phyloP scores from a whole-genome alignment of 179 eudicot genomes.

The Monotropa hypopitys region DNA sequence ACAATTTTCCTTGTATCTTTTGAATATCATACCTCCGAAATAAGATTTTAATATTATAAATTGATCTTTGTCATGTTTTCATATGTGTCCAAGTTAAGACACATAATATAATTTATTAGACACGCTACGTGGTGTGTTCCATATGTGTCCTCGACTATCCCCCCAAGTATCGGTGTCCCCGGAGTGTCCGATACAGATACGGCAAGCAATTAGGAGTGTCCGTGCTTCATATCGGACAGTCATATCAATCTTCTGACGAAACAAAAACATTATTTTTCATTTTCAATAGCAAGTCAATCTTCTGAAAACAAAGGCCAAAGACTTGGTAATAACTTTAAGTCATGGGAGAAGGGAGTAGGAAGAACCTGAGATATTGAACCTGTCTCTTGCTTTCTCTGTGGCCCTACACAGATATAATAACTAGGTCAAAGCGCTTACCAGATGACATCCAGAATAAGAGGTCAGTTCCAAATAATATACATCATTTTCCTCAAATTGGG shows the following conservation, averaged over 20 bases:
- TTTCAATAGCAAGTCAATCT: neutral
- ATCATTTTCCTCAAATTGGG: constrained; percentile 21
- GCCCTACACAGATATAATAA: constrained; percentile 22
- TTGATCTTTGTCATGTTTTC: too few relatives aligned
- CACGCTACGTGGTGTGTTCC: too few relatives aligned
- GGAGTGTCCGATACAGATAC: too few relatives aligned
- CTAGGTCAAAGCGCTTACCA: constrained; percentile 1
- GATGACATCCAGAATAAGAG: neutral
- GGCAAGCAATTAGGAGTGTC: too few relatives aligned
- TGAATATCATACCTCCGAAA: too few relatives aligned
- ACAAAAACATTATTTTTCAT: neutral
- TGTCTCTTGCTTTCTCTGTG: constrained; percentile 17
- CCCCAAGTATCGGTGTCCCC: too few relatives aligned
- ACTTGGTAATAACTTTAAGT: neutral
- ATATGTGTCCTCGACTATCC: too few relatives aligned
- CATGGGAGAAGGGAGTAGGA: neutral
- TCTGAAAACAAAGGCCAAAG: neutral
- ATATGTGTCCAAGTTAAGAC: too few relatives aligned
- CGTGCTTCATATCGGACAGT: too few relatives aligned
- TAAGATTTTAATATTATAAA: too few relatives aligned
- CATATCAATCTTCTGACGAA: neutral
- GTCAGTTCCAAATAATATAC: constrained; percentile 20
- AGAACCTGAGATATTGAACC: constrained; percentile 28
- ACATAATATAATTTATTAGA: too few relatives aligned
- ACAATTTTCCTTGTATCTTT: too few relatives aligned